Conservation (phyloP, 306 rosid species). For the Prunus padus region DNA sequence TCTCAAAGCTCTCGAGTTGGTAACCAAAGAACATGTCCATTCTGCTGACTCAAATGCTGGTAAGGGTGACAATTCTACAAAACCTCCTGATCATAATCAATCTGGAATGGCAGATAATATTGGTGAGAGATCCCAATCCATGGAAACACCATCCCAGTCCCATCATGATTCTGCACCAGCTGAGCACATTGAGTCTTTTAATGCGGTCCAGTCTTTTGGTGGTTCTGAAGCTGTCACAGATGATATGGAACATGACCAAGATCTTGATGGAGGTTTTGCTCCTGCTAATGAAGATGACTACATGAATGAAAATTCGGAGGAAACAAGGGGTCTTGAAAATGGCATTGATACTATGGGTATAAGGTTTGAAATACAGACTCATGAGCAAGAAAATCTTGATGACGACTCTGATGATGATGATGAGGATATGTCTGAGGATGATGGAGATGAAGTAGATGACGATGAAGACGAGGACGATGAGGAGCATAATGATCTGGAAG, state of each 20-base stretch:
- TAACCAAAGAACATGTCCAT: conserved; percentile 80
- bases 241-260: conserved; percentile 98
- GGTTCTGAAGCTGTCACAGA: conserved; percentile 92
- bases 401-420: conserved; percentile 67
- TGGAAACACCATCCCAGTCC: conserved; percentile 61
- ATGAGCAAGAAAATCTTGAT: conserved; percentile 73
- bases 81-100: conserved; percentile 61
- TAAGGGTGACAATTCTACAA: conserved; percentile 62
- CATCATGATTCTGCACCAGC: conserved; percentile 58
- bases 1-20: conserved; percentile 87
- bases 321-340: conserved; percentile 61
- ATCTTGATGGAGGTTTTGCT: conserved; percentile 70
- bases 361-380: conserved; percentile 75
- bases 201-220: conserved; percentile 60
- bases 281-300: conserved; percentile 70
- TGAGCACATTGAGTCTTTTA: conserved; percentile 60
- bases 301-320: conserved; percentile 87
- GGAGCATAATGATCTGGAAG: conserved; percentile 91
- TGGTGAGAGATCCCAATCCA: conserved; percentile 56
- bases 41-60: conserved; percentile 60
- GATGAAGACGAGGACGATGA: conserved; percentile 86
- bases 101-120: conserved; percentile 46
- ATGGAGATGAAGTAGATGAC: conserved; percentile 84
- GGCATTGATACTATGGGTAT: conserved; percentile 64
- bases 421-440: conserved; percentile 98